phyloP scores from a whole-genome alignment of 306 rosid genomes.

The Elaeagnus macrophylla region DNA sequence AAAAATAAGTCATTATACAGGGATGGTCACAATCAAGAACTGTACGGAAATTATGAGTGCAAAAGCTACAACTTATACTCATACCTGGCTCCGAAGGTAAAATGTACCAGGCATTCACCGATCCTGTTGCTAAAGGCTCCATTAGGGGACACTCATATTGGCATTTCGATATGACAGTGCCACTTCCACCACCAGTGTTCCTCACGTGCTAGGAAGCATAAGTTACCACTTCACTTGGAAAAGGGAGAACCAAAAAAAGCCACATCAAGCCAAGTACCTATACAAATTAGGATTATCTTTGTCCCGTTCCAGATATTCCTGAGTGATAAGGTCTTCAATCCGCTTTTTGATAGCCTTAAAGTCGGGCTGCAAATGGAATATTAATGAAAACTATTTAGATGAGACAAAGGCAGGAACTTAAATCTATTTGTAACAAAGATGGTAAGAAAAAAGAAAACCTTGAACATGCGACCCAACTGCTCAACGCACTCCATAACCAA shows the following conservation, averaged over 20 bases:
- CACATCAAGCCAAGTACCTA: conserved; percentile 75
- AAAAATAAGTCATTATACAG: no score
- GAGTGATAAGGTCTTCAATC: conserved; percentile 90
- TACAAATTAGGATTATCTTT: conserved; percentile 74
- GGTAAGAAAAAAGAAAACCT: conserved; percentile 39
- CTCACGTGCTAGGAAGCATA: conserved; percentile 19
- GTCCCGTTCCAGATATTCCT: conserved; percentile 94
- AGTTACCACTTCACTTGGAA: conserved; percentile 13
- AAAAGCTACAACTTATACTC: conserved; percentile 24
- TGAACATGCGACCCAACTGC: conserved; percentile 83
- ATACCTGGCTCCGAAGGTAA: conserved; percentile 35
- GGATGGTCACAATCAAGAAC: conserved; percentile 30
- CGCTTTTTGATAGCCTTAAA: conserved; percentile 90
- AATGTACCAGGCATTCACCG: conserved; percentile 36
- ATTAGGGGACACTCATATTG: conserved; percentile 9
- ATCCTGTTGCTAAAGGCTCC: conserved; percentile 29
- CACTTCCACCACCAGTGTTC: conserved; percentile 16
- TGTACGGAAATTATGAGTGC: conserved; percentile 24
- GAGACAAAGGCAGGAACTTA: neutral
- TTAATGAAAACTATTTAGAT: neutral
- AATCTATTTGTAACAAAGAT: neutral
- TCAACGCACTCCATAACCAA: conserved; percentile 77
- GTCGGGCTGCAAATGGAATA: conserved; percentile 51
- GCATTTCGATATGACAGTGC: conserved; percentile 12
- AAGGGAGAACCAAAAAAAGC: conserved; percentile 6